Conservation (phyloP, 306 rosid species). For the Casuarina equisetifolia region DNA sequence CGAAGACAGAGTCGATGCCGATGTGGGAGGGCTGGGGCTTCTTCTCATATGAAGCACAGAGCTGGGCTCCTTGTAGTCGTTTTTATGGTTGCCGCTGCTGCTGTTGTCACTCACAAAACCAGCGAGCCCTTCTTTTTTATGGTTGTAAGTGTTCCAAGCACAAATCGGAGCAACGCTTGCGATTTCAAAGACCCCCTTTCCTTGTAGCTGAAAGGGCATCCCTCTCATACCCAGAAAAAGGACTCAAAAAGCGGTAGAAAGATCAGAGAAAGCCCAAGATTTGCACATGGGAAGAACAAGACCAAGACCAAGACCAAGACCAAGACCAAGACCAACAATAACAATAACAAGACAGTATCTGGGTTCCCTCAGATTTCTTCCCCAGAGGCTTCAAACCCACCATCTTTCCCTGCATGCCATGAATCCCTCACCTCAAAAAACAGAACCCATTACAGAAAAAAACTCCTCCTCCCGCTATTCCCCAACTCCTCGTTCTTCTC, state of each 20-base stretch:
- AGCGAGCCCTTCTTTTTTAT: conserved; percentile 16
- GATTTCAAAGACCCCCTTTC: conserved; percentile 82
- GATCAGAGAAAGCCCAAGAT: background rate
- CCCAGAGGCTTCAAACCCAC: conserved; percentile 30
- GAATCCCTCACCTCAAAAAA: conserved; percentile 13
- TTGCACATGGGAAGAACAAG: background rate
- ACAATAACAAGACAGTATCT: background rate
- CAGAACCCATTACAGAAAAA: conserved; percentile 21
- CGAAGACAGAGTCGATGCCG: conserved; percentile 95
- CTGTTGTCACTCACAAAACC: conserved; percentile 32
- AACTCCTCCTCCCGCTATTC: background rate
- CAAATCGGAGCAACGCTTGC: conserved; percentile 29
- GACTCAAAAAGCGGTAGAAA: conserved; percentile 23
- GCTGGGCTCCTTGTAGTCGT: conserved; percentile 62
- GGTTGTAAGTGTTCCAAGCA: conserved; percentile 1
- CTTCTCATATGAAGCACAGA: conserved; percentile 67
- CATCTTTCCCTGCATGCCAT: conserved; percentile 37
- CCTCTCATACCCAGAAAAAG: conserved; percentile 75
- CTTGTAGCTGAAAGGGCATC: conserved; percentile 80
- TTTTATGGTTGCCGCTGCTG: conserved; percentile 25
- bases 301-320: background rate
- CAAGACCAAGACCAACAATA: background rate
- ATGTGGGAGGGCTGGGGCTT: conserved; percentile 76
- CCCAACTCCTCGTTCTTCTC: conserved; percentile 16
- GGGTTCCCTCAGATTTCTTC: conserved; percentile 25